Conservation (phyloP, 305 asterid genomes). For the Coffea humblotiana region DNA sequence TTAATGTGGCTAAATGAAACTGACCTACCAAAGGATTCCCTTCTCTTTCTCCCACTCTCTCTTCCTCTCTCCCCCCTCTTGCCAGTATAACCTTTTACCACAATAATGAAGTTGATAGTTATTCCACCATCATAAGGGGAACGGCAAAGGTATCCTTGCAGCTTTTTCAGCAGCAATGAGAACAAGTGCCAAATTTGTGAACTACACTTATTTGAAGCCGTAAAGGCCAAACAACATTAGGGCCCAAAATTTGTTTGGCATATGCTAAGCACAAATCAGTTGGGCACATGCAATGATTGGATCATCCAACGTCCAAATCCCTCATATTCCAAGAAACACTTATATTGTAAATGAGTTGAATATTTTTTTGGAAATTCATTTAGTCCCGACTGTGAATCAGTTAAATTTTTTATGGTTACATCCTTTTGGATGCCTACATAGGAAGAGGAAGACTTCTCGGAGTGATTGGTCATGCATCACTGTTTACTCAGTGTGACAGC, state of each 20-base stretch:
- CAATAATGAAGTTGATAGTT: background rate
- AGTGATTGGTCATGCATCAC: no score
- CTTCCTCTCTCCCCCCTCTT: background rate
- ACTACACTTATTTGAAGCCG: background rate
- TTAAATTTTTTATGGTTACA: no score
- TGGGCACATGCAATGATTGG: background rate
- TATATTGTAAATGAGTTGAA: no score
- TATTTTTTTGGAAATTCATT: no score
- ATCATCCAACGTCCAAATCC: background rate
- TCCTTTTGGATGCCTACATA: no score
- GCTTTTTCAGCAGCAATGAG: background rate
- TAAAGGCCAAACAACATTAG: no score
- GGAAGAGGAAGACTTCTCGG: no score
- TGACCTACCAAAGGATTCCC: background rate
- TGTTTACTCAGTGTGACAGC: no score
- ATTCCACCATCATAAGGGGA: background rate
- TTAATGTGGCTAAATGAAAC: background rate
- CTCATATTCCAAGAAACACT: background rate
- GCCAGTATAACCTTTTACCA: background rate
- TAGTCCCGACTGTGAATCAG: no score
- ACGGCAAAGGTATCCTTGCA: background rate
- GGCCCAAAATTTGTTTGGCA: background rate
- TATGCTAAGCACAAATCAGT: background rate
- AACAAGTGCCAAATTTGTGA: background rate
- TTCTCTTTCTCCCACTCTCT: no score